phyloP scores from a whole-genome alignment of 192 early-diverging fungal species.

The Umbelopsis sp. region DNA sequence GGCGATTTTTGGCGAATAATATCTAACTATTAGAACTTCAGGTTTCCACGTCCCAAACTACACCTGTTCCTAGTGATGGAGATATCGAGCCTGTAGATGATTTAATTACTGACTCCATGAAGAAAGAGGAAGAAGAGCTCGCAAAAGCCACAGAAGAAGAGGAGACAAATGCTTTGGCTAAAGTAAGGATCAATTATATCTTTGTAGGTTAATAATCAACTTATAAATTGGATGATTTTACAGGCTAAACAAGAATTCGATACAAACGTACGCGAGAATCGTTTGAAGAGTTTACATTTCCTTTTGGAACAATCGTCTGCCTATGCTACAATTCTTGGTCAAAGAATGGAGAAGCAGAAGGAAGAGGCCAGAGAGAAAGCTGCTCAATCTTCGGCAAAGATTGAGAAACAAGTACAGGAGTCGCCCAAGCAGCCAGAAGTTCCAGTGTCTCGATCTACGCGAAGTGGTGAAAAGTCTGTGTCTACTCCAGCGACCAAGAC shows the following conservation, averaged over 20 bases:
- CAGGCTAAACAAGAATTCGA: slow-evolving; percentile 71
- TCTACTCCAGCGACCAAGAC: slow-evolving; percentile 5
- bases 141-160: slow-evolving; percentile 19
- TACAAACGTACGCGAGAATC: slow-evolving; percentile 57
- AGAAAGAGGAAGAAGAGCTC: slow-evolving; percentile 20
- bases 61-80: slow-evolving; percentile 20
- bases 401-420: neutral
- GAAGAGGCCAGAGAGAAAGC: slow-evolving; percentile 62
- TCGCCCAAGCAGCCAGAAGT: neutral
- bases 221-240: neutral
- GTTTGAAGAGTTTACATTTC: slow-evolving; percentile 76
- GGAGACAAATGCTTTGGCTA: slow-evolving; percentile 5
- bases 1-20: too few species aligned
- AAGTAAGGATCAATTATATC: slow-evolving; percentile 3
- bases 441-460: slow-evolving; percentile 21
- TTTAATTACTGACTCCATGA: slow-evolving; percentile 20
- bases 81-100: slow-evolving; percentile 13
- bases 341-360: slow-evolving; percentile 77
- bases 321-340: slow-evolving; percentile 76
- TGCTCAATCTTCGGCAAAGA: slow-evolving; percentile 5
- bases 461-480: neutral
- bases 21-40: neutral
- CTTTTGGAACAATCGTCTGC: slow-evolving; percentile 82
- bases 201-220: neutral
- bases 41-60: slow-evolving; percentile 9